phyloP scores from a whole-genome alignment of 768 basidiomycete species.

The Boletus eberwhitei region DNA sequence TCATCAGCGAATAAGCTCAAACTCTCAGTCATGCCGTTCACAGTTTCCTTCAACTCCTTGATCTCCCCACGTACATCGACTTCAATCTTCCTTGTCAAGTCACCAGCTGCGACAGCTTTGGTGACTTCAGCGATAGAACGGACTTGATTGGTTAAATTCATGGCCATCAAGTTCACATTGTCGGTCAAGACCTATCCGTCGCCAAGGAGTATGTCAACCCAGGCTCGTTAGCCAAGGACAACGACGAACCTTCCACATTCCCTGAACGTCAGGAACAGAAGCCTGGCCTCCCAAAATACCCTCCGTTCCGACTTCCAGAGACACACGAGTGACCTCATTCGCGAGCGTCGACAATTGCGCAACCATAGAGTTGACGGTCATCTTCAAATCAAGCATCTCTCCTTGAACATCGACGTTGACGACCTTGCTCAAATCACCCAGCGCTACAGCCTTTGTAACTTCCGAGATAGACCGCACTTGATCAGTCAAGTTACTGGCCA shows the following conservation, averaged over 20 bases:
- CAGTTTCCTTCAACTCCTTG: conserved; percentile 83
- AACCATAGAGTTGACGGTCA: conserved; percentile 79
- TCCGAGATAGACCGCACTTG: conserved; percentile 92
- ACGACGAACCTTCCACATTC: conserved; percentile 80
- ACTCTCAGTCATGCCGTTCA: conserved; percentile 93
- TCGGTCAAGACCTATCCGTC: conserved; percentile 54
- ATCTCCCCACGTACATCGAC: conserved; percentile 94
- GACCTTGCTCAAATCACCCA: conserved; percentile 77
- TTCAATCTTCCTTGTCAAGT: conserved; percentile 89
- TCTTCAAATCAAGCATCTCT: conserved; percentile 86
- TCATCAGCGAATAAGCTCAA: conserved; percentile 84
- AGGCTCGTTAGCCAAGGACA: background rate
- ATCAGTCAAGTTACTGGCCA: conserved; percentile 81
- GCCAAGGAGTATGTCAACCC: conserved; percentile 10
- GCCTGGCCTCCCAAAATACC: conserved; percentile 95
- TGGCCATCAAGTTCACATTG: conserved; percentile 87
- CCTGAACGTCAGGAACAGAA: conserved; percentile 85
- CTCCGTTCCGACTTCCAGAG: conserved; percentile 88
- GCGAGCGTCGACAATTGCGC: conserved; percentile 68
- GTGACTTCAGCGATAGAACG: conserved; percentile 89
- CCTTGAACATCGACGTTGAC: conserved; percentile 93
- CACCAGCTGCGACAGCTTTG: conserved; percentile 90
- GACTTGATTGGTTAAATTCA: conserved; percentile 89
- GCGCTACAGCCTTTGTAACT: conserved; percentile 73
- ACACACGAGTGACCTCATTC: conserved; percentile 86